phyloP scores from a whole-genome alignment of 2,329 filamentous ascomycete species.

The Fusarium penzigii region DNA sequence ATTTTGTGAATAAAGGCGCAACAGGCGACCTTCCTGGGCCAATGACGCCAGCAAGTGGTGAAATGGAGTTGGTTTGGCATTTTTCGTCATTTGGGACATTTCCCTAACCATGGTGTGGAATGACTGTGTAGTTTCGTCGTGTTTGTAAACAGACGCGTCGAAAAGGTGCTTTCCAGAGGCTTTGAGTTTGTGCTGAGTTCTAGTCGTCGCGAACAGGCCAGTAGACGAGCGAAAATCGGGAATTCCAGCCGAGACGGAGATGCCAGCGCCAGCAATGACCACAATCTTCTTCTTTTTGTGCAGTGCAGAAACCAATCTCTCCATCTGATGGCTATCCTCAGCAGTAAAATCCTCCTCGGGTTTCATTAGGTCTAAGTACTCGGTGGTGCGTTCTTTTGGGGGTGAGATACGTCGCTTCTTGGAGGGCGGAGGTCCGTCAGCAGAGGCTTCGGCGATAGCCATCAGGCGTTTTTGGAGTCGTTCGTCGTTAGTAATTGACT shows the following conservation, averaged over 20 bases:
- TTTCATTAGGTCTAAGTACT: conserved; percentile 70
- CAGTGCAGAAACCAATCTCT: conserved; percentile 71
- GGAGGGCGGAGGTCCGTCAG: conserved; percentile 65
- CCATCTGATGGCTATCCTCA: conserved; percentile 57
- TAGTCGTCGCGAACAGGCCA: conserved; percentile 84
- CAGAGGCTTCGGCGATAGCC: conserved; percentile 5
- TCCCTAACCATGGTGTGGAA: conserved; percentile 97
- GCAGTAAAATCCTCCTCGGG: conserved; percentile 50
- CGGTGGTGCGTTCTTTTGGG: conserved; percentile 70
- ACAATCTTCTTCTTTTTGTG: conserved; percentile 95
- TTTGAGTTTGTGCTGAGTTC: conserved; percentile 86
- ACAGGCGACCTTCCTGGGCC: conserved; percentile 79
- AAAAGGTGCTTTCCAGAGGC: conserved; percentile 90
- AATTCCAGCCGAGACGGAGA: conserved; percentile 94
- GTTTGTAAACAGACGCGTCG: conserved; percentile 95
- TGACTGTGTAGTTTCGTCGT: conserved; percentile 81
- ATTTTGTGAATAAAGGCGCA: conserved; percentile 94
- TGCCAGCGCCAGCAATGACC: conserved; percentile 92
- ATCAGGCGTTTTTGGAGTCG: conserved; percentile 29
- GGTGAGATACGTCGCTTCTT: conserved; percentile 73
- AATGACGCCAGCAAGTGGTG: conserved; percentile 92
- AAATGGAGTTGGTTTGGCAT: conserved; percentile 81
- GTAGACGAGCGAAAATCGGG: conserved; percentile 93
- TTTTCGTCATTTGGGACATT: conserved; percentile 75
- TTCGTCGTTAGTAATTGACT: conserved; percentile 37